phyloP scores from a whole-genome alignment of 2,329 filamentous ascomycete genomes.

The Xylariaceae sp. region DNA sequence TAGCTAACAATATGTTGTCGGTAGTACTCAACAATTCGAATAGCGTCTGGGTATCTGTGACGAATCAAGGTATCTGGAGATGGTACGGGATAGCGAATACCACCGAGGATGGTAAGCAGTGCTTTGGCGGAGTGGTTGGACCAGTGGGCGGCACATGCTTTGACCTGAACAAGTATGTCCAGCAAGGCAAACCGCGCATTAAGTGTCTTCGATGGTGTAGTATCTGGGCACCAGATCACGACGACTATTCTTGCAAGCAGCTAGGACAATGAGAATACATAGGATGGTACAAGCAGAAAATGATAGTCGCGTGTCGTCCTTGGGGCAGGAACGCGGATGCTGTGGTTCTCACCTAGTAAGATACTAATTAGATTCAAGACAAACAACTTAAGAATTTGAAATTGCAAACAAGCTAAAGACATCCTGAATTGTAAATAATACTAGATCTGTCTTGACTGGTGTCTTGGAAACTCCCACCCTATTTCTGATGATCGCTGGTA shows the following conservation, averaged over 20 bases:
- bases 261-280: neutral
- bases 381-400: no score
- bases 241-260: slow-evolving; percentile 8
- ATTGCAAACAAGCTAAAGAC: no score
- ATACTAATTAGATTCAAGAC: no score
- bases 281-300: no score
- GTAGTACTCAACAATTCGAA: slow-evolving; percentile 15
- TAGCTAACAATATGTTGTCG: neutral
- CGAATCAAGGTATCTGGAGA: slow-evolving; percentile 17
- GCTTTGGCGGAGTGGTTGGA: slow-evolving; percentile 12
- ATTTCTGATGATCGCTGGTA: no score
- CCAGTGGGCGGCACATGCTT: slow-evolving; percentile 9
- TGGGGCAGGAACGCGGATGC: no score
- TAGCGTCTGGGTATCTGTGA: slow-evolving; percentile 11
- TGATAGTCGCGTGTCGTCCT: no score
- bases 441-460: no score
- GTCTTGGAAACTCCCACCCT: no score
- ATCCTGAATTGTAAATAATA: no score
- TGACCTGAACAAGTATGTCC: slow-evolving; percentile 4
- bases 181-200: slow-evolving; percentile 4
- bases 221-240: slow-evolving; percentile 3
- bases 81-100: slow-evolving; percentile 16
- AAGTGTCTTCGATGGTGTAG: slow-evolving; percentile 16
- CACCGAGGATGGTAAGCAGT: slow-evolving; percentile 6
- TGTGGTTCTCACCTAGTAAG: no score